Conservation (phyloP, 2,329 filamentous ascomycete species). For the Ophiosphaerella herpotricha region DNA sequence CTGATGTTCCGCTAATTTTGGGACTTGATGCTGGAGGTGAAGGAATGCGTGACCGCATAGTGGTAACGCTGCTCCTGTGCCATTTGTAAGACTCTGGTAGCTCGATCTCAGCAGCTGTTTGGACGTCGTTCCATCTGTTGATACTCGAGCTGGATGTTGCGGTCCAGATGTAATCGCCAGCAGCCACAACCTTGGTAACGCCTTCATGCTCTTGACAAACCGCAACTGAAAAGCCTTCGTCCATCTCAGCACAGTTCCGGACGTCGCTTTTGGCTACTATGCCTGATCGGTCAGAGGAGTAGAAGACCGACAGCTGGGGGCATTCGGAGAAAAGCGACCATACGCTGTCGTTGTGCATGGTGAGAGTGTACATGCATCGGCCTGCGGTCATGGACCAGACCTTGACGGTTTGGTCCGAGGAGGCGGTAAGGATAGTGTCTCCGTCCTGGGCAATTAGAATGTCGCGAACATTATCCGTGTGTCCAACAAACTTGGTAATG, state of each 20-base stretch:
- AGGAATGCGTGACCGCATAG: slow-evolving; percentile 48
- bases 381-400: slow-evolving; percentile 96
- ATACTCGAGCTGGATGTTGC: slow-evolving; percentile 89
- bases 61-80: slow-evolving; percentile 61
- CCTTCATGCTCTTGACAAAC: slow-evolving; percentile 89
- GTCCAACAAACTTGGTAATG: slow-evolving; percentile 94
- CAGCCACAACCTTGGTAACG: slow-evolving; percentile 66
- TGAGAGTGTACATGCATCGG: slow-evolving; percentile 95
- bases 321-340: slow-evolving; percentile 94
- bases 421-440: slow-evolving; percentile 90
- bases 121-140: slow-evolving; percentile 86
- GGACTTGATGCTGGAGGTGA: slow-evolving; percentile 43
- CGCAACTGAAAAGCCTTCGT: slow-evolving; percentile 89
- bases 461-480: slow-evolving; percentile 91
- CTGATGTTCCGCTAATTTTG: slow-evolving; percentile 39
- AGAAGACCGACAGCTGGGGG: slow-evolving; percentile 84
- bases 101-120: slow-evolving; percentile 74
- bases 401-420: slow-evolving; percentile 96
- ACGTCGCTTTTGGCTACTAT: slow-evolving; percentile 96
- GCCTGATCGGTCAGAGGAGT: slow-evolving; percentile 90
- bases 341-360: slow-evolving; percentile 98
- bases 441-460: slow-evolving; percentile 88
- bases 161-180: slow-evolving; percentile 83
- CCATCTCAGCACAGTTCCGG: slow-evolving; percentile 73
- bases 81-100: slow-evolving; percentile 52